A percentile compares a stretch with the other conserved stretches of the same genome.
phyloP scores from a whole-genome alignment of 2,329 filamentous ascomycete genomes.

The Cladosporium sp. region DNA sequence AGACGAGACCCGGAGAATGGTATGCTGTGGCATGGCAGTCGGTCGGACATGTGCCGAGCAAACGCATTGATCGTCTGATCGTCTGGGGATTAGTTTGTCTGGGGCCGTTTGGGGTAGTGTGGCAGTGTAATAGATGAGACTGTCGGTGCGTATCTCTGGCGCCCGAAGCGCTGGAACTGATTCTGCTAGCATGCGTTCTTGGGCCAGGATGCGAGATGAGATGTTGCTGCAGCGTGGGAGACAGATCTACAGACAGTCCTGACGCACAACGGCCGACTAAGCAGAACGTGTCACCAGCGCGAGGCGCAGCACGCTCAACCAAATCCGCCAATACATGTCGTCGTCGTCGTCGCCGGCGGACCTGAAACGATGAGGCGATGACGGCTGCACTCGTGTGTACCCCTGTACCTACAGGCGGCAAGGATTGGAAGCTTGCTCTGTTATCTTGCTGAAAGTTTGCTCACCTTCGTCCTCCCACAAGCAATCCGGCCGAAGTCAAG shows the following conservation, averaged over 20 bases:
- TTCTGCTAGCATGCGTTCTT: neutral
- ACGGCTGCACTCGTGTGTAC: neutral
- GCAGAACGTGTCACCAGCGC: neutral
- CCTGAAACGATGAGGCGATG: neutral
- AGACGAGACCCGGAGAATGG: neutral
- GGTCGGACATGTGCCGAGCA: neutral
- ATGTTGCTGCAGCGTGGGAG: neutral
- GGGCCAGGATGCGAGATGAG: neutral
- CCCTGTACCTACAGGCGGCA: neutral
- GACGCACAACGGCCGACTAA: neutral
- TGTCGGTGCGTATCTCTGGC: conserved; percentile 2
- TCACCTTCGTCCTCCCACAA: conserved; percentile 5
- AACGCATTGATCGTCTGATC: neutral
- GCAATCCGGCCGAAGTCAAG: conserved; percentile 9
- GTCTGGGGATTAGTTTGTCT: neutral
- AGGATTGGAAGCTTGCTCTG: conserved; percentile 9
- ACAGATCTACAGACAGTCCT: neutral
- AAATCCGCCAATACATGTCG: no score
- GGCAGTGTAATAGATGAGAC: neutral
- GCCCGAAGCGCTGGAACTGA: conserved; percentile 3
- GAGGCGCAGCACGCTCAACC: conserved; percentile 9
- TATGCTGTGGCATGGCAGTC: neutral
- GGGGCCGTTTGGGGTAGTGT: neutral
- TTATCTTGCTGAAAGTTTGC: neutral
- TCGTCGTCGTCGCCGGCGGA: neutral